Evolutionary conservation across 164 flowering plant genomes (phyloP), one percentile per base, ranked within the genome.

Genomic region (Litsea cubeba): DNA sequence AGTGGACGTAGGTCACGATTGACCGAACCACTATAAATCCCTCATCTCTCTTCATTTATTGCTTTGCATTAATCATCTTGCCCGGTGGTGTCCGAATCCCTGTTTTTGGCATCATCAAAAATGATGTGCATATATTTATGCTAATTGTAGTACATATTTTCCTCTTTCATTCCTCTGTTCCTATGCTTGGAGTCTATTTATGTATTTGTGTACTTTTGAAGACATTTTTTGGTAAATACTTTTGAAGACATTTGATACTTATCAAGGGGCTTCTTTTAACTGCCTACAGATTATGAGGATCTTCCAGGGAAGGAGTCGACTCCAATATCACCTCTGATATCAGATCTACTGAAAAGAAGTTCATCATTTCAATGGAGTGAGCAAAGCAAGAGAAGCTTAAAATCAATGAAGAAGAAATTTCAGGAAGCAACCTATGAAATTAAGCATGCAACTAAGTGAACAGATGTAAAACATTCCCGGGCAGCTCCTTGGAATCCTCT

Each of bases 231-330:
- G 14, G 17, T 57, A 12, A 18, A 57, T 57, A 15, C 18, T 58
- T 15, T 15, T 58, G 20, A 58, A 7, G 18, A 58, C 62, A n/a
- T 58, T 17, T 15, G 7, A 15, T 15, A 15, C 20, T 58, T 4
- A 58, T 58, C 62, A 58, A 40, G 35, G 40, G 24, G 20, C 54
- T 71, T 50, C 1, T 40, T 15, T 64, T 49, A 20, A 23, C 14
- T 74, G 26, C 50, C 62, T 68, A 74, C 90, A 93, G 98, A 87
- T 70, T 93, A 93, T 67, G 91, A 88, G 30, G 98, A 89, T 65
- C 26, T 65, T 54, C 74, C 81, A 60, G 73, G 64, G n/a, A 81
- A 77, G 30, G 87, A 81, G 12, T 76, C 90, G 20, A 70, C 77
- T 66, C 62, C 58, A 11, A 69, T 71, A 58, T 74, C 89, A 17